A percentile compares a stretch with the other conserved stretches of the same genome.
phyloP scores from a whole-genome alignment of 345 rosid genomes.

The Salix brachista region DNA sequence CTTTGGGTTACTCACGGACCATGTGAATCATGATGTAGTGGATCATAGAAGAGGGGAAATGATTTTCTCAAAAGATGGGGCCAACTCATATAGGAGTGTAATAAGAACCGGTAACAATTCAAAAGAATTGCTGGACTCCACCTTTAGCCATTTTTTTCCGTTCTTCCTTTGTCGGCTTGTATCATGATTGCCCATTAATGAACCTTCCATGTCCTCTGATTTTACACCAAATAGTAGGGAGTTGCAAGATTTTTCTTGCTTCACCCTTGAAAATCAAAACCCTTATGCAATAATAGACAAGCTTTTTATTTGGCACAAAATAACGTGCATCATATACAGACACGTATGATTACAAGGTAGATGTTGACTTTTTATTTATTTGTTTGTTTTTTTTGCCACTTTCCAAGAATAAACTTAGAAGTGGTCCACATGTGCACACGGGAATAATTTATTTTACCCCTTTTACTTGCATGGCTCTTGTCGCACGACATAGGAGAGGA shows the following conservation, averaged over 20 bases:
- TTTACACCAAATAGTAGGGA: not conserved
- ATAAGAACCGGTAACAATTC: not conserved
- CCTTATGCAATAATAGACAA: not conserved
- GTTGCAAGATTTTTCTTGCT: too few species aligned
- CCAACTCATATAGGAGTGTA: not conserved
- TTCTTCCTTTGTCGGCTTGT: not conserved
- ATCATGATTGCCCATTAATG: not conserved
- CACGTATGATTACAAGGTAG: not conserved
- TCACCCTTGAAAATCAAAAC: too few species aligned
- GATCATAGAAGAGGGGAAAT: not conserved
- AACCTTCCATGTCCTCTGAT: not conserved
- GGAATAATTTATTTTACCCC: not conserved
- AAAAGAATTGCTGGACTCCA: not conserved
- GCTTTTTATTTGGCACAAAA: slow-evolving; percentile 9
- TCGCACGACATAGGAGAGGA: not conserved
- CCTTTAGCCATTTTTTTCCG: too few species aligned
- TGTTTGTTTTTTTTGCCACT: not conserved
- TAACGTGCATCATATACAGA: slow-evolving; percentile 14
- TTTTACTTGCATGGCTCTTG: slow-evolving; percentile 17
- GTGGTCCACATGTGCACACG: slow-evolving; percentile 3
- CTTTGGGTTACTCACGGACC: not conserved
- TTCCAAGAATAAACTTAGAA: not conserved
- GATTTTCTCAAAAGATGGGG: not conserved
- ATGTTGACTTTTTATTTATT: not conserved
- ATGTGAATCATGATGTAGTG: not conserved